phyloP scores from a whole-genome alignment of 129 eudicot genomes.

The Dittrichia graveolens region DNA sequence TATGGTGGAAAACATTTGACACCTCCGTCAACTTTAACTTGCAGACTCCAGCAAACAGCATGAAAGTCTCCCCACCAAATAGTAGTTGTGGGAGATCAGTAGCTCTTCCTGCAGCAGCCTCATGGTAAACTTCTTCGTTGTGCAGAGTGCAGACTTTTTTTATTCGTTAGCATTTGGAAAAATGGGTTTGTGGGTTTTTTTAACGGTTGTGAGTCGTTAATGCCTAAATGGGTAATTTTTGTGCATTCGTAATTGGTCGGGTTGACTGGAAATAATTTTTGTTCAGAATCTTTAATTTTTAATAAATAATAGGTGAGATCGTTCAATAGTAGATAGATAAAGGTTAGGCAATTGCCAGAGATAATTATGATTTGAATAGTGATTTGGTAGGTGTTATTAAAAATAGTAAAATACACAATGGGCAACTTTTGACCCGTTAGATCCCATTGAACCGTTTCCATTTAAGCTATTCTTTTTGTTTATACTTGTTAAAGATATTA shows the following conservation, averaged over 20 bases:
- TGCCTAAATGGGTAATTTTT: background rate
- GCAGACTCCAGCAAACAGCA: constrained; percentile 29
- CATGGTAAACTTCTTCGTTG: constrained; percentile 23
- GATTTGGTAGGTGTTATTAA: background rate
- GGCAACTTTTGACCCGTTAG: background rate
- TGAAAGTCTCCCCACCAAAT: constrained; percentile 35
- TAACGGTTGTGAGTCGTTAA: background rate
- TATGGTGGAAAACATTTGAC: background rate
- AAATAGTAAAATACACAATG: background rate
- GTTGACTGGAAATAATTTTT: background rate
- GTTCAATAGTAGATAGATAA: too few species aligned
- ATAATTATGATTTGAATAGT: background rate
- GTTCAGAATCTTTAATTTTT: background rate
- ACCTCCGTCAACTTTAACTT: constrained; percentile 1
- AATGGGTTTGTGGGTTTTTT: background rate
- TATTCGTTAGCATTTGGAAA: background rate
- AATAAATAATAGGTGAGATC: too few species aligned
- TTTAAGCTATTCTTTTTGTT: background rate
- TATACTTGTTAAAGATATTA: background rate
- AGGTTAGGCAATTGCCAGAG: background rate
- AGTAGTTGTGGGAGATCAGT: constrained; percentile 31
- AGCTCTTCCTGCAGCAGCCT: constrained; percentile 40
- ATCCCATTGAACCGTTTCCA: background rate
- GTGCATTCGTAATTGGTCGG: background rate
- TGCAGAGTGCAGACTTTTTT: constrained; percentile 1